Conservation (phyloP, 2,329 filamentous ascomycete species). For the Arthrobotrys musiformis region DNA sequence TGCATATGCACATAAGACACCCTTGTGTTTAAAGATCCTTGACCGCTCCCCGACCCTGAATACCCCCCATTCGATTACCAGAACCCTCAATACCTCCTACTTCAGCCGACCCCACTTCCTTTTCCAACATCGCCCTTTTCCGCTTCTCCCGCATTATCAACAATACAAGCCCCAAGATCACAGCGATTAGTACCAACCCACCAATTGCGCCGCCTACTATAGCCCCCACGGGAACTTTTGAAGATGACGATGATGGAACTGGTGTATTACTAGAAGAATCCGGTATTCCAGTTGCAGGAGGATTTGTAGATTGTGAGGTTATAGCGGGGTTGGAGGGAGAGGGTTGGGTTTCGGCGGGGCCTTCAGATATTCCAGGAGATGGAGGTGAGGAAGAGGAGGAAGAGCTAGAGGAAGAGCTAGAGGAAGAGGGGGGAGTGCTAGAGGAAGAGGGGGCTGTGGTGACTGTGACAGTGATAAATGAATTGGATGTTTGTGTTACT, state of each 20-base stretch:
- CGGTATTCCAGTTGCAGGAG: neutral
- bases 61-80: too few species aligned
- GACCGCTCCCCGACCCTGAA: too few species aligned
- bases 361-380: too few species aligned
- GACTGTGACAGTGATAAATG: too few species aligned
- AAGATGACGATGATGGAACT: neutral
- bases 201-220: slow-evolving; percentile 12
- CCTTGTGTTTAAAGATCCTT: too few species aligned
- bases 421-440: too few species aligned
- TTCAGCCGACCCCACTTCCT: neutral
- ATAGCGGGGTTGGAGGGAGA: neutral
- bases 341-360: neutral
- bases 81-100: neutral
- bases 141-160: slow-evolving; percentile 13
- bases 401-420: too few species aligned
- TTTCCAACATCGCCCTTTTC: neutral
- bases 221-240: neutral
- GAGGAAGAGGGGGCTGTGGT: too few species aligned
- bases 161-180: neutral
- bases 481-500: too few species aligned
- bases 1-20: too few species aligned
- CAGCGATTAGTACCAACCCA: neutral
- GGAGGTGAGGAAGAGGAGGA: too few species aligned
- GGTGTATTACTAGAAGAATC: too few species aligned
- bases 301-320: neutral